A percentile compares a stretch with the other conserved stretches of the same genome.
phyloP scores from a whole-genome alignment of 1,284 basidiomycete genomes.

The Macrocystidia cucumis region DNA sequence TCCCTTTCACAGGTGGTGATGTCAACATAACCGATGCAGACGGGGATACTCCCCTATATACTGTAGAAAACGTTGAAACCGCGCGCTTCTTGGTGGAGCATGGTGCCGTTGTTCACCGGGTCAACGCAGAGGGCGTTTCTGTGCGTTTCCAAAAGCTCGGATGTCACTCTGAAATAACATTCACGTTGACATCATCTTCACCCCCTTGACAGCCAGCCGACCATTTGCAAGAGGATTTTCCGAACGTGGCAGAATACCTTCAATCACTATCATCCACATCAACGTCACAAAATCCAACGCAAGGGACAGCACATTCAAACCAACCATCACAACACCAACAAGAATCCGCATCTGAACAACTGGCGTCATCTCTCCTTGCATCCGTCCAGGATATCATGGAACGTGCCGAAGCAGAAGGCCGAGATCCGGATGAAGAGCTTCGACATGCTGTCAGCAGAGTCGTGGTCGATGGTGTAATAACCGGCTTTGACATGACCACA shows the following conservation, averaged over 20 bases:
- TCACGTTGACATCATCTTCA: slow-evolving; percentile 3
- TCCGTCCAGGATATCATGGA: slow-evolving; percentile 62
- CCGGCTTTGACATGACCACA: slow-evolving; percentile 44
- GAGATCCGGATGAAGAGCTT: slow-evolving; percentile 56
- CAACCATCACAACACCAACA: slow-evolving; percentile 61
- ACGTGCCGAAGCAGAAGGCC: slow-evolving; percentile 54
- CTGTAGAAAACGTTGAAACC: slow-evolving; percentile 77
- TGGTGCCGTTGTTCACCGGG: slow-evolving; percentile 61
- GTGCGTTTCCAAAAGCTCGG: slow-evolving; percentile 35
- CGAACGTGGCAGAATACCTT: slow-evolving; percentile 69
- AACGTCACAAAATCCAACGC: slow-evolving; percentile 11
- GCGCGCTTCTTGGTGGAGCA: slow-evolving; percentile 75
- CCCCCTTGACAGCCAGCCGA: slow-evolving; percentile 54
- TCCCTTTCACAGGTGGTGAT: slow-evolving; percentile 56
- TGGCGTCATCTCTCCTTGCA: slow-evolving; percentile 63
- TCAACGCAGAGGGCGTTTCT: slow-evolving; percentile 70
- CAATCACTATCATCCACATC: slow-evolving; percentile 32
- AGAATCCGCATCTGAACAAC: slow-evolving; percentile 57
- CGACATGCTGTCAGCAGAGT: slow-evolving; percentile 47
- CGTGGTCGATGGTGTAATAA: slow-evolving; percentile 52
- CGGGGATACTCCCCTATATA: slow-evolving; percentile 87
- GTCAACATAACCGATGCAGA: slow-evolving; percentile 84
- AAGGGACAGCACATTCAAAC: slow-evolving; percentile 10
- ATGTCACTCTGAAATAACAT: neutral
- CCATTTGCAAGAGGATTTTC: slow-evolving; percentile 71